Evolutionary conservation across 306 rosid genomes (phyloP).

Genomic region (Cucurbita maxima): DNA sequence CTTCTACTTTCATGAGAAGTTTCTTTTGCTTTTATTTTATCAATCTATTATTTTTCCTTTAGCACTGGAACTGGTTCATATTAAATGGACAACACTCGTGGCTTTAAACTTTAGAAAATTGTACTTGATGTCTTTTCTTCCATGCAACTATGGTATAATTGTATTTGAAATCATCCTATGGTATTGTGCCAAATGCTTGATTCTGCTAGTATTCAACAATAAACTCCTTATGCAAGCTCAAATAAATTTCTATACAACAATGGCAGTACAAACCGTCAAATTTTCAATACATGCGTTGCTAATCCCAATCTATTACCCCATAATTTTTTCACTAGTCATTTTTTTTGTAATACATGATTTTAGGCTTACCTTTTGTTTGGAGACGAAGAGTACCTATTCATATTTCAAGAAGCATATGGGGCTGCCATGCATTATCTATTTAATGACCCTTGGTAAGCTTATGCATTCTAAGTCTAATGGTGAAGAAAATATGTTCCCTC

Average conservation of each 20-base stretch:
- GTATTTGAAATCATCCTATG: neutral
- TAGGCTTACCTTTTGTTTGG: constrained; percentile 94
- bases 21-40: neutral
- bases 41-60: neutral
- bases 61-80: neutral
- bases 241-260: neutral
- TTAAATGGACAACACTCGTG: neutral
- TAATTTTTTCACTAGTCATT: neutral
- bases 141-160: neutral
- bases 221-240: neutral
- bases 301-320: neutral
- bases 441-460: constrained; percentile 88
- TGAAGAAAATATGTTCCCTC: constrained; percentile 12
- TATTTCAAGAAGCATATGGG: constrained; percentile 95
- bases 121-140: neutral
- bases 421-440: constrained; percentile 85
- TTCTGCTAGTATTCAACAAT: neutral
- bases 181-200: neutral
- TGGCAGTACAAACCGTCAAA: neutral
- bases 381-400: constrained; percentile 87
- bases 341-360: constrained; percentile 6
- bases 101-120: neutral
- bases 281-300: neutral
- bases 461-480: constrained; percentile 21
- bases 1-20: neutral